Evolutionary conservation across 257 asterid genomes (phyloP).

Genomic region (Nicotiana obtusifolia): DNA sequence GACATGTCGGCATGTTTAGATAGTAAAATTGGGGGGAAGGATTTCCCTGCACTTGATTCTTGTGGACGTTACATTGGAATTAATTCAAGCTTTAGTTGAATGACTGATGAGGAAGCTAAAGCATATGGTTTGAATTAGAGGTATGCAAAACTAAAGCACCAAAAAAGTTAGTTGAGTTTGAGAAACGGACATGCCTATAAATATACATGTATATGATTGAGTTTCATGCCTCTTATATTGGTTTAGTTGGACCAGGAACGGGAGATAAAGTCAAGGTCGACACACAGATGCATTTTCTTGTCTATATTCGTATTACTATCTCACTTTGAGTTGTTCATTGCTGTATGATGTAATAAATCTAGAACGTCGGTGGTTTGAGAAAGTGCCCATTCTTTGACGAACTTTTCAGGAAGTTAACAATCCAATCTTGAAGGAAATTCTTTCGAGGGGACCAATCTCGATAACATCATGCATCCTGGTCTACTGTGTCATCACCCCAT

Average conservation of each 20-base stretch:
- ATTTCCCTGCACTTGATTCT: background rate
- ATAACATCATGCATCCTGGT: constrained; percentile 34
- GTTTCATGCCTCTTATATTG: background rate
- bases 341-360: background rate
- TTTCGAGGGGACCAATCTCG: constrained; percentile 49
- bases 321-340: background rate
- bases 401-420: constrained; percentile 53
- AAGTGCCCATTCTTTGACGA: constrained; percentile 1
- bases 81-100: background rate
- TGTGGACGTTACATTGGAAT: background rate
- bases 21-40: background rate
- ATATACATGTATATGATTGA: background rate
- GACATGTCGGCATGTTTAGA: background rate
- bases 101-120: background rate
- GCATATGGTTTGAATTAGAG: background rate
- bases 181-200: background rate
- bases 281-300: background rate
- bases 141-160: background rate
- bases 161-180: background rate
- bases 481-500: constrained; percentile 66
- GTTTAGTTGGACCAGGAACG: background rate
- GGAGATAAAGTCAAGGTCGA: background rate
- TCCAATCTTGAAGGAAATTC: constrained; percentile 55
- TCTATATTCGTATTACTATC: background rate
- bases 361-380: background rate